Base-by-base conservation (phyloP, 306 rosid genomes). In the Corylus heterophylla region DNA sequence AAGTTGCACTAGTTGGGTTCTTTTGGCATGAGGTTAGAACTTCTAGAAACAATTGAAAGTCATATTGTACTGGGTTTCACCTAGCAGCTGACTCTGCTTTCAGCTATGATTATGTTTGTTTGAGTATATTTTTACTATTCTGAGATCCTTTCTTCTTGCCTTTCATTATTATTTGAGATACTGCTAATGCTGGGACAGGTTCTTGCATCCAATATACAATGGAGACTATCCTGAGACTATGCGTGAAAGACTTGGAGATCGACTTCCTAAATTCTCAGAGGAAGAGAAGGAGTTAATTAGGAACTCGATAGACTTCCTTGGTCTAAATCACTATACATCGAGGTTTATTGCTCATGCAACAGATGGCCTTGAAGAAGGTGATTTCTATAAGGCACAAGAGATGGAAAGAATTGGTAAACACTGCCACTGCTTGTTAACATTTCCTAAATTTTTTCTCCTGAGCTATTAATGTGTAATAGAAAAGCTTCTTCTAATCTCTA, bases 261-360 rank as follows among this genome's bases (percentile, higher is more conserved):
- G 75, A 73, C 98, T 94, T 85, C 98, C 98, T 56, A 89, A 81
- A 78, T 94, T 94, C 78, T 87, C 93, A 42, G 92, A 87, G 71
- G 93, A 87, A 77, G 97, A 94, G 47, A 88, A 84, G 85, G 90
- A 91, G 80, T 20, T 86, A 77, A 85, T 94, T 74, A 72, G 55
- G 84, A 89, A 89, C 78, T 71, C 93, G 1, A 54, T 92, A 75
- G 97, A 94, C 87, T 92, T 89, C 80, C 54, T 94, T 50, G 97
- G 97, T 79, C 82, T 94, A 76, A 94, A 92, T 83, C 98, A 92
- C 79, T 94, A 92, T 81, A 89, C 98, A 25, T 78, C 98, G 71
- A 90, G 98, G 87, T 89, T 94, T 66, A 88, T 94, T 88, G 85
- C 97, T 74, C 82, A 92, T 83, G 87, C 54, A 58, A 27, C 45